Percentiles rank a stretch among this genome's conserved stretches.
Evolutionary conservation across 257 asterid genomes (phyloP).

Genomic region (Lantana camara): DNA sequence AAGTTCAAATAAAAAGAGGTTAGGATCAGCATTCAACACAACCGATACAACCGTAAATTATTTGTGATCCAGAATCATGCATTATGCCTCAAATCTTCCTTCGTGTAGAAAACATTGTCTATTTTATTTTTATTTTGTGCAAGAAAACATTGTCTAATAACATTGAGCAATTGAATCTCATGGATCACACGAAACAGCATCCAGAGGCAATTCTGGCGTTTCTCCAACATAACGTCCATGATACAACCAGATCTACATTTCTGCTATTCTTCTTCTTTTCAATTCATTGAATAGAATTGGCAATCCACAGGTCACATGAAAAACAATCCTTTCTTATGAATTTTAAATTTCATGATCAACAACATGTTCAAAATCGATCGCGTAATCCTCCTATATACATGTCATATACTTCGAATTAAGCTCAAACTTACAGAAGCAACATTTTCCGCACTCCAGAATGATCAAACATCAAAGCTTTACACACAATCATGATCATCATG

Average conservation of each 20-base stretch:
- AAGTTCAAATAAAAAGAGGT: neutral
- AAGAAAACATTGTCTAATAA: too few species aligned
- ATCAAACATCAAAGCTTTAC: neutral
- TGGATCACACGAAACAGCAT: too few species aligned
- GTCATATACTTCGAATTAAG: neutral
- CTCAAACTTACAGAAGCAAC: neutral
- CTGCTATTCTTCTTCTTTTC: neutral
- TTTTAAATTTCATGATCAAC: slow-evolving; percentile 3
- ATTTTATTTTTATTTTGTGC: too few species aligned
- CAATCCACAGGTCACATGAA: neutral
- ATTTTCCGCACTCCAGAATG: neutral
- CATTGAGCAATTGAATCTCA: too few species aligned
- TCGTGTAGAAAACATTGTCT: too few species aligned
- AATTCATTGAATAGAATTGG: neutral
- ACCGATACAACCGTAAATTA: neutral
- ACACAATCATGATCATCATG: too few species aligned
- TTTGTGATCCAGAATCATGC: neutral
- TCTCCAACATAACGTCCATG: neutral
- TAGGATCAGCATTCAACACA: neutral
- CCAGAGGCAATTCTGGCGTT: neutral
- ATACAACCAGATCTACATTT: neutral
- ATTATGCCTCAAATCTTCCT: neutral
- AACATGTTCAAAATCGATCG: neutral
- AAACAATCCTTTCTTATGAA: neutral
- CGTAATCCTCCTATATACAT: too few species aligned